Percentiles rank a stretch among this genome's conserved stretches.
These are phyloP conservation scores for Chrysosporium keratinophilum DNA, from an alignment of 2,329 filamentous ascomycete species.

Conservation along the genomic window DNA sequence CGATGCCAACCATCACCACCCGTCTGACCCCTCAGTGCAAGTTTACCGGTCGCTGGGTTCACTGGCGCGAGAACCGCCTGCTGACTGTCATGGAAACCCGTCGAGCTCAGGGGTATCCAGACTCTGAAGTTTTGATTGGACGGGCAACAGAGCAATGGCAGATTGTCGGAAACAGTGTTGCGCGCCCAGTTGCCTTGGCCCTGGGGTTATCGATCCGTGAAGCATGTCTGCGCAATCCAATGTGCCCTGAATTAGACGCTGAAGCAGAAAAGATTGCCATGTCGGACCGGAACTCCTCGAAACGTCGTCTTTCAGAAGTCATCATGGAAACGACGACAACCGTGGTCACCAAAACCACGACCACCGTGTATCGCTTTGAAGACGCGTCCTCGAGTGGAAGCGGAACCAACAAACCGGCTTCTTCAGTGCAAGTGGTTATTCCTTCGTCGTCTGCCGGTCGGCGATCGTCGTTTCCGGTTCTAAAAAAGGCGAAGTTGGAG, in stretches of 20 bases:
- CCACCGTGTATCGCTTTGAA: conserved; percentile 1
- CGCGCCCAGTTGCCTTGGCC: conserved; percentile 55
- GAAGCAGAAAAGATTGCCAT: neutral
- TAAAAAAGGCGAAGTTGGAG: neutral
- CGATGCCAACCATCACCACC: conserved; percentile 58
- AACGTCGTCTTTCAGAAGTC: conserved; percentile 4
- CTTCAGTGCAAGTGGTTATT: neutral
- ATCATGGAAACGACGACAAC: conserved; percentile 5
- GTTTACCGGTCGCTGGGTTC: conserved; percentile 46
- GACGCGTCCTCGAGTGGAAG: neutral
- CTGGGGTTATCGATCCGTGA: conserved; percentile 55
- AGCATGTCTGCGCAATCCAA: conserved; percentile 36
- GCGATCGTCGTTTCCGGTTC: neutral
- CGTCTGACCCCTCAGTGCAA: conserved; percentile 42
- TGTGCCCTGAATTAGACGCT: neutral
- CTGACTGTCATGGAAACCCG: conserved; percentile 57
- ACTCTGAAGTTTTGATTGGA: conserved; percentile 61
- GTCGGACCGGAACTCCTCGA: neutral
- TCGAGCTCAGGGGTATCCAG: conserved; percentile 59
- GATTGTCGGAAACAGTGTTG: conserved; percentile 68
- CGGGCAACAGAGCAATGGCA: conserved; percentile 46
- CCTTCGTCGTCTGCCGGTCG: neutral
- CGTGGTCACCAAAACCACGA: conserved; percentile 6
- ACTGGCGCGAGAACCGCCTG: conserved; percentile 55
- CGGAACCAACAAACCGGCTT: neutral